Base-by-base conservation (phyloP, 164 flowering plant genomes). In the Dillenia suffruticosa region DNA sequence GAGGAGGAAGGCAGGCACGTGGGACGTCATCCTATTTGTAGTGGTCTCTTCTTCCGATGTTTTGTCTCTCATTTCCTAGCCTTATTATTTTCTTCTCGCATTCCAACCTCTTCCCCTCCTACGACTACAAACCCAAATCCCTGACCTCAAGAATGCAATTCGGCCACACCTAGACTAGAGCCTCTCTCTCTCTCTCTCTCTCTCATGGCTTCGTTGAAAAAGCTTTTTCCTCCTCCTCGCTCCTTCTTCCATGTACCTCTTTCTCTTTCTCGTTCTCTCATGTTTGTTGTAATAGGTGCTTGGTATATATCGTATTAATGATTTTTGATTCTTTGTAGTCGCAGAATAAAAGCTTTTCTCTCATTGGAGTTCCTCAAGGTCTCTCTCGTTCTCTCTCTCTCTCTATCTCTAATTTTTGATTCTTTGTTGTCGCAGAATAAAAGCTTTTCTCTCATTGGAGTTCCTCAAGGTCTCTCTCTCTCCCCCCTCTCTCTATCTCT, bases 141-240 rank as follows among this genome's bases (percentile, higher is more conserved):
- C 32, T 26, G 32, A 26, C 32, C 32, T 26, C 32, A 26, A 26
- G 5, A 26, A 26, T 26, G 32, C 32, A 26, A 26, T 26, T 26
- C 5, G 2, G 32, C 32, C 32, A 26, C 43, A 19, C 22, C 22
- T 19, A 19, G 22, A 19, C 22, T 19, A 19, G 22, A 19, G 22
- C 22, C 22, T 19, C 22, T 19, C 22, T 19, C 22, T 19, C 22
- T 19, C 22, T 19, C 22, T 19, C 22, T 19, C 22, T 24, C 56
- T 10, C 46, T 44, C 52, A 75, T 75, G 82, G 77, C 77, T 26
- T 63, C 66, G 46, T 4, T 71, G 10, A 75, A 77, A 15, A 66
- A 72, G 66, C 62, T 76, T 61, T 19, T 19, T 19, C 72, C 66
- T 15, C 63, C 64, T 44, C 61, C 46, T 44, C 51, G 46, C 61